A percentile compares a stretch with the other conserved stretches of the same genome.
Conservation (phyloP, 176 grass and related monocot genomes). For the Triticum monococcum region DNA sequence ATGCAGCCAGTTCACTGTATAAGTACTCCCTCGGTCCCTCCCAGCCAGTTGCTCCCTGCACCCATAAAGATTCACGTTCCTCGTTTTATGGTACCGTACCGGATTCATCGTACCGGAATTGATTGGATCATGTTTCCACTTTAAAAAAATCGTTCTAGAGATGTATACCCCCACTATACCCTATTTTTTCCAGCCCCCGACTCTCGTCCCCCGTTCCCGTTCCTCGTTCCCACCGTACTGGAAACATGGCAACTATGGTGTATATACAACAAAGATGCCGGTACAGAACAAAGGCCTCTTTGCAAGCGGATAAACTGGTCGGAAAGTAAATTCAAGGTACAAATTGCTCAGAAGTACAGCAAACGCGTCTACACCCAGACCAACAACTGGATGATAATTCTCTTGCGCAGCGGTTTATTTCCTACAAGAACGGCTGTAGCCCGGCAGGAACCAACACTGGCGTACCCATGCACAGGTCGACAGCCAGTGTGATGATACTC, state of each 20-base stretch:
- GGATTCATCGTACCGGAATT: too few relatives aligned
- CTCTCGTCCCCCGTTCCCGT: too few relatives aligned
- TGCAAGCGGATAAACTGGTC: slow-evolving; percentile 6
- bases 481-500: slow-evolving; percentile 15
- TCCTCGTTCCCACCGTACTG: too few relatives aligned
- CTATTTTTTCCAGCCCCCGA: too few relatives aligned
- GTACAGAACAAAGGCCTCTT: neutral
- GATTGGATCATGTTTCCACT: too few relatives aligned
- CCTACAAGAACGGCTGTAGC: slow-evolving; percentile 27
- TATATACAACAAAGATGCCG: neutral
- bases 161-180: too few relatives aligned
- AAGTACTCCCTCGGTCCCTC: too few relatives aligned
- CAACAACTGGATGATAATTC: slow-evolving; percentile 11
- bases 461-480: slow-evolving; percentile 25
- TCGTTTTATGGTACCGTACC: too few relatives aligned
- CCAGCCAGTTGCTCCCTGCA: too few relatives aligned
- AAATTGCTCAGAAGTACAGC: neutral
- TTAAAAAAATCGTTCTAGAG: too few relatives aligned
- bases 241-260: neutral
- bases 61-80: too few relatives aligned
- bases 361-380: neutral
- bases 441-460: slow-evolving; percentile 28
- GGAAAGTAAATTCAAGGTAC: slow-evolving; percentile 20
- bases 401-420: slow-evolving; percentile 34
- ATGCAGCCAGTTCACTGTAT: too few relatives aligned